Base-by-base conservation (phyloP, 257 asterid genomes). In the Vinca minor region DNA sequence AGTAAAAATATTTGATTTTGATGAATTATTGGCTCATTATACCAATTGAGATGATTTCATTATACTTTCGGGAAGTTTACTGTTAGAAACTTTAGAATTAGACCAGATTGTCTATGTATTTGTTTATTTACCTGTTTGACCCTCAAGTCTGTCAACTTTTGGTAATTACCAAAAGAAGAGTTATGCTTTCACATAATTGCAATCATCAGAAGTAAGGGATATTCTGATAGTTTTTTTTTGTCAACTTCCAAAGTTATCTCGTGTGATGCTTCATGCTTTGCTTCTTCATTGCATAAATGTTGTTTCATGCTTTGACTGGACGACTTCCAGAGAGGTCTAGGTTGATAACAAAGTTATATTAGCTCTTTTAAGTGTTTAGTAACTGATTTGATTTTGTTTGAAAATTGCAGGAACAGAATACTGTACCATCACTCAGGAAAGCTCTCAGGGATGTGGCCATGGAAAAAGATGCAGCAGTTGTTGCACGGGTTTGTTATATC, bases 401-500 rank as follows among this genome's bases (percentile, higher is more conserved):
- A 63, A 64, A 35, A 63, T 72, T 78, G 69, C 94, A 93, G 98
- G 98, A 93, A 70, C 89, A 83, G 71, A 87, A 70, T 74, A 83
- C 88, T 41, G 83, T 93, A 44, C 97, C 98, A 29, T 84, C 92
- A 35, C 77, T 93, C 66, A 80, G 98, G 66, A 93, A 84, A 82
- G 89, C 97, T 70, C 87, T 93, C 70, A 87, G 73, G 86, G 98
- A 93, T 75, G 93, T 93, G 69, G 98, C 97, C 4, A 89, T 89
- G 94, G 98, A 93, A 83, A 93, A 93, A 63, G 98, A 93, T 85
- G 98, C 98, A 52, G 98, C 98, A 71, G 96, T 93, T 73, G 97
- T 93, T 83, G 85, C 96, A 64, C 85, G 96, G 84, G 98, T 93
- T 76, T 35, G 12, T 63, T 50, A 59, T 67, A 66, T 64, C 69